Evolutionary conservation across 805 yeast species (phyloP), one percentile per base, ranked within the genome.

Genomic region (Starmerella scarabaei): DNA sequence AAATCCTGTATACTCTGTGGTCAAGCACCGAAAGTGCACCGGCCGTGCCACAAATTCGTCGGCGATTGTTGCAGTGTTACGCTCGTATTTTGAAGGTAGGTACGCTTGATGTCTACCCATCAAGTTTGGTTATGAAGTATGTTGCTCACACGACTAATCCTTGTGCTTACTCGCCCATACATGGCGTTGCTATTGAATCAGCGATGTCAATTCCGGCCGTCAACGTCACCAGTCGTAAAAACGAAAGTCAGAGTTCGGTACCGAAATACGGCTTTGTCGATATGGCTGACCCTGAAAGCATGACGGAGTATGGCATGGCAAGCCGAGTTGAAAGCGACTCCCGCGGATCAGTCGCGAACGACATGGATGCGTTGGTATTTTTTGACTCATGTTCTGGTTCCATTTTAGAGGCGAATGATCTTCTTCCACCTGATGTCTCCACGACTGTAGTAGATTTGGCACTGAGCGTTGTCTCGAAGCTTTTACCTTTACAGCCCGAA

Each of bases 401-500:
- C 12, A 6, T 21, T 3, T n/a, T 5, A 12, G 26, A 16, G 19
- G 12, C 34, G 21, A n/a, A 11, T 3, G 17, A 5, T 12, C 27
- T 26, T 3, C 11, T 30, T 5, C 35, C 44, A 11, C 20, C 14
- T 11, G 44, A 47, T 29, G 31, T 39, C 1, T 30, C 26, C 37
- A 47, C 52, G 3, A 16, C 42, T 2, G 42, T 81, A 3, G 69
- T 84, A n/a, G 94, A 88, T 59, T 55, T 71, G 2, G 77, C 95
- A 0, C 75, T 88, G 53, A 84, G 79, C 44, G 65, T 86, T 1
- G 82, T 85, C 54, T 73, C 81, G 4, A 54, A 69, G 7, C 66
- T 80, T 1, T 79, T 88, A 48, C 82, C 93, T 0, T 64, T 67
- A 42, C 69, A 88, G 49, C 73, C 86, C 6, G 60, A 73, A 4